Evolutionary conservation across 352 stramenopile species (phyloP), one percentile per base, ranked within the genome.

Genomic region (Globisporangium irregulare): DNA sequence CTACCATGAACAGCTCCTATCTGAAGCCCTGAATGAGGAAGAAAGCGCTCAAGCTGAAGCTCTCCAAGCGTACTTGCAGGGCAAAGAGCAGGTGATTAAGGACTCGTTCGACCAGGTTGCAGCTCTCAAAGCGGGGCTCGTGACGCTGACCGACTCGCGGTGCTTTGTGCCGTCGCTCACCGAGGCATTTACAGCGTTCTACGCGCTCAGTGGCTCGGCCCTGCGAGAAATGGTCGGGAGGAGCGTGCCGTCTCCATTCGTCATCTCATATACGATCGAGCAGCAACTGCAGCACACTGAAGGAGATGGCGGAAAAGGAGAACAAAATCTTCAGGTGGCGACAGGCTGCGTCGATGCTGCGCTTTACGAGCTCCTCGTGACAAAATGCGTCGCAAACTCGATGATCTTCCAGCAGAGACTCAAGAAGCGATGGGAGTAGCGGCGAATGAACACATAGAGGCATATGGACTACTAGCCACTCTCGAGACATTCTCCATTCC

Each of bases 101-200:
- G 53, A 63, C 36, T 66, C 66, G n/a, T 67, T 72, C n/a, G 59
- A 64, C 14, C 66, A 67, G 22, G 55, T 67, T 10, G 14, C 51
- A 1, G 41, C 27, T 25, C 51, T 72, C 9, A 60, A 46, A 15
- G 38, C 10, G 3, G 59, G 59, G 48, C 29, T 72, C n/a, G 59
- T 72, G 38, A 32, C 50, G 10, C 29, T 67, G 6, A 22, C 12
- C 9, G 43, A 54, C 15, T 34, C 29, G 22, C 14, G 53, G 29
- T 51, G 14, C 8, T 59, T 51, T 8, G 14, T 67, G 14, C 20
- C 36, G 20, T n/a, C 38, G 18, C 29, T 72, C 41, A 25, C 59
- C 1, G 59, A 71, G 29, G 61, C 59, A 3, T 25, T 71, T 48
- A 29, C 59, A 15, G n/a, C 59, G 50, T 64, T 71, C 53, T 67